A percentile compares a stretch with the other conserved stretches of the same genome.
Conservation (phyloP, 2,329 filamentous ascomycete species). For the Juglanconis sp. region DNA sequence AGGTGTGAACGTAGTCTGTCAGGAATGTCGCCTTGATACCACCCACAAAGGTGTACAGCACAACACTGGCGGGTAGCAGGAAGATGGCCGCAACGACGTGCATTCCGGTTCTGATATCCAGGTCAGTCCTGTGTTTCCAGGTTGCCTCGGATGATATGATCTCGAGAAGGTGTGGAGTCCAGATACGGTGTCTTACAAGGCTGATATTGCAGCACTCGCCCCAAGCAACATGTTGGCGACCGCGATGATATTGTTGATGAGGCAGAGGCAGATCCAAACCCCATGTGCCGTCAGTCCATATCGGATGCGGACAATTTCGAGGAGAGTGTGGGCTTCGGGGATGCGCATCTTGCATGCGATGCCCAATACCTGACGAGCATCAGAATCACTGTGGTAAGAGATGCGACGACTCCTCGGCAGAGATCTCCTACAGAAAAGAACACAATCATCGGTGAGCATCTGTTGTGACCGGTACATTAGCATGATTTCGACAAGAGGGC, state of each 20-base stretch:
- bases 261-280: conserved; percentile 49
- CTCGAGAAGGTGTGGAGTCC: neutral
- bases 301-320: conserved; percentile 51
- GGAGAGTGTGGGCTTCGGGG: conserved; percentile 50
- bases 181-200: conserved; percentile 17
- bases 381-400: no score
- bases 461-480: neutral
- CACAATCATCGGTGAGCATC: conserved; percentile 52
- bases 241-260: conserved; percentile 53
- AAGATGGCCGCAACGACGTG: conserved; percentile 42
- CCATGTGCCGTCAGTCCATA: conserved; percentile 46
- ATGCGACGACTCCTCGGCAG: no score
- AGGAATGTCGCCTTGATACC: conserved; percentile 41
- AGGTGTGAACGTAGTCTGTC: conserved; percentile 53
- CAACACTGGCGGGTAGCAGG: conserved; percentile 36
- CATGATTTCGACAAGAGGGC: no score
- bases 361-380: conserved; percentile 28
- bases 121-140: neutral
- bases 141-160: neutral
- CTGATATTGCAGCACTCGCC: conserved; percentile 38
- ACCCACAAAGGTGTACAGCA: conserved; percentile 37
- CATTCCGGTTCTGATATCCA: conserved; percentile 10
- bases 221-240: conserved; percentile 52
- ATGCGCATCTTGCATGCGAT: conserved; percentile 51
- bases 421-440: conserved; percentile 42